A percentile compares a stretch with the other conserved stretches of the same genome.
phyloP scores from a whole-genome alignment of 1,284 basidiomycete species.

The Ustilago sp. region DNA sequence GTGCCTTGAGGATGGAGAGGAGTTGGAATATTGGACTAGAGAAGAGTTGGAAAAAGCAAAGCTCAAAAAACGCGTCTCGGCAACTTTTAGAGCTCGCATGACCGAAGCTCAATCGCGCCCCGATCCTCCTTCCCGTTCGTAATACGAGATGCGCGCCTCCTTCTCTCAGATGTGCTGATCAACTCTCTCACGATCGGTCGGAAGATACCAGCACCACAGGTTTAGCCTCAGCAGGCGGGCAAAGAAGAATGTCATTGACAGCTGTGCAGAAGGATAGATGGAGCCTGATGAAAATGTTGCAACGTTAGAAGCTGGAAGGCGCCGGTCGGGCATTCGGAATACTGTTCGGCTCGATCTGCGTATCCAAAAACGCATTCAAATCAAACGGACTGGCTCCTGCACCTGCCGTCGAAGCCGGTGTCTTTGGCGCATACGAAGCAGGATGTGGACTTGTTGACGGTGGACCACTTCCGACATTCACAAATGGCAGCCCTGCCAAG shows the following conservation, averaged over 20 bases:
- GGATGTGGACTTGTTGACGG: constrained; percentile 24
- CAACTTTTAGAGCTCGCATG: not conserved
- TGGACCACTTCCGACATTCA: constrained; percentile 13
- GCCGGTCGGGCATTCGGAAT: constrained; percentile 12
- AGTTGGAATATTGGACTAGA: not conserved
- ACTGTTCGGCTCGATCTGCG: constrained; percentile 21
- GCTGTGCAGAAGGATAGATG: not conserved
- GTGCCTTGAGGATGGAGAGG: not conserved
- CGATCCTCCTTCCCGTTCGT: not conserved
- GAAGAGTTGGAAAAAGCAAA: not conserved
- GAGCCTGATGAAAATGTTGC: not conserved
- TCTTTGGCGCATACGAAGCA: constrained; percentile 18
- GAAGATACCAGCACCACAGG: not conserved
- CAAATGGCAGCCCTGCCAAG: constrained; percentile 29
- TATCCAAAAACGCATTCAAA: constrained; percentile 43
- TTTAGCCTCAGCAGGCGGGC: not conserved
- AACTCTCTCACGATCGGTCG: not conserved
- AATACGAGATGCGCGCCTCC: not conserved
- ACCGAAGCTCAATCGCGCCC: not conserved
- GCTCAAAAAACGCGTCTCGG: not conserved
- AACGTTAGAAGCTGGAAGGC: constrained; percentile 12
- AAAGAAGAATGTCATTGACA: not conserved
- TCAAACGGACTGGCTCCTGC: constrained; percentile 31
- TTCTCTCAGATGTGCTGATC: not conserved
- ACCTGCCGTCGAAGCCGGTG: constrained; percentile 22